A percentile compares a stretch with the other conserved stretches of the same genome.
phyloP scores from a whole-genome alignment of 345 rosid species.

The Erodium maritimum region DNA sequence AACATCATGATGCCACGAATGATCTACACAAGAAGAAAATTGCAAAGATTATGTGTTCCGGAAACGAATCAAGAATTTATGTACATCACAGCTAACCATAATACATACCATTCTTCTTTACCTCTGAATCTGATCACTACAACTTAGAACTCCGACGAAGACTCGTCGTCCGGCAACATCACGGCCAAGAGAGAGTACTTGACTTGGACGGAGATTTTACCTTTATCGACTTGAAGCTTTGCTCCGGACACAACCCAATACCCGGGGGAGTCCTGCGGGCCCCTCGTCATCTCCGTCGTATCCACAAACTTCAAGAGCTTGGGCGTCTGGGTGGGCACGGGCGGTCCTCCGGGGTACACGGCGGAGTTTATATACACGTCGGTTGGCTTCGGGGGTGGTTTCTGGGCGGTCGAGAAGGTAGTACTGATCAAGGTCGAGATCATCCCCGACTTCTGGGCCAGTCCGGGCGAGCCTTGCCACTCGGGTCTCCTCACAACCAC shows the following conservation, averaged over 20 bases:
- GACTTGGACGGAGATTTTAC: slow-evolving; percentile 35
- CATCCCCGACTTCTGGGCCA: slow-evolving; percentile 30
- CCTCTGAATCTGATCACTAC: background rate
- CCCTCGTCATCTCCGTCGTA: slow-evolving; percentile 40
- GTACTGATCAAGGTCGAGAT: slow-evolving; percentile 40
- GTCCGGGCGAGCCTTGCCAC: slow-evolving; percentile 38
- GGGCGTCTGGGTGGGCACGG: slow-evolving; percentile 31
- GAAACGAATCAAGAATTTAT: background rate
- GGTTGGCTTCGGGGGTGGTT: slow-evolving; percentile 32
- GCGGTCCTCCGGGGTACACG: slow-evolving; percentile 39
- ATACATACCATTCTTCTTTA: background rate
- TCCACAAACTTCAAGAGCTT: slow-evolving; percentile 35
- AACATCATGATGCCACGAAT: background rate
- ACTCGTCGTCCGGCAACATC: slow-evolving; percentile 14
- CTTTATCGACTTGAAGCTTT: slow-evolving; percentile 28
- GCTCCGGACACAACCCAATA: slow-evolving; percentile 47
- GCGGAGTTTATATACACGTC: slow-evolving; percentile 43
- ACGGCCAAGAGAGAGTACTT: slow-evolving; percentile 31
- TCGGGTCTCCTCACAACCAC: slow-evolving; percentile 19
- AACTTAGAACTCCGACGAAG: background rate
- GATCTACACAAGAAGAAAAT: background rate
- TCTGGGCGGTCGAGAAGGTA: slow-evolving; percentile 26
- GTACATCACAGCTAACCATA: background rate
- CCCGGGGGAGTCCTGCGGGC: slow-evolving; percentile 40
- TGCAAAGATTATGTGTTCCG: background rate